Percentiles rank a stretch among this genome's conserved stretches.
These are phyloP conservation scores for Podaxis rugospora DNA, from an alignment of 768 basidiomycete species.

Conservation along the genomic window DNA sequence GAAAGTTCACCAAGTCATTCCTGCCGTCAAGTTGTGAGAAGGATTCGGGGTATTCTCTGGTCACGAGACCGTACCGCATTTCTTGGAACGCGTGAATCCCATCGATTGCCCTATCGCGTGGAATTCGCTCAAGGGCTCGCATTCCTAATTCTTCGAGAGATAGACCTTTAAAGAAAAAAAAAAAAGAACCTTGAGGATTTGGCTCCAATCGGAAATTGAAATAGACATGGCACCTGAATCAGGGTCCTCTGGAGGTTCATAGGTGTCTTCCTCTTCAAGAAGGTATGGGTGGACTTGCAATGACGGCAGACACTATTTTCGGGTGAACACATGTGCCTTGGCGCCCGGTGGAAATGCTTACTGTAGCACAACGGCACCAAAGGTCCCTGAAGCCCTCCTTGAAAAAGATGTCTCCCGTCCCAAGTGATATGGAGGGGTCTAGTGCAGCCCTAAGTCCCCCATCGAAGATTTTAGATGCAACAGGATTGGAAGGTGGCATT, in stretches of 20 bases:
- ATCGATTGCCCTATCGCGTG: slow-evolving; percentile 78
- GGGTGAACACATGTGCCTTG: neutral
- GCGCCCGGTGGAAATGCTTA: slow-evolving; percentile 22
- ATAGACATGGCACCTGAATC: slow-evolving; percentile 53
- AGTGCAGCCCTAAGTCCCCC: slow-evolving; percentile 16
- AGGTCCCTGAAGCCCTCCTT: slow-evolving; percentile 66
- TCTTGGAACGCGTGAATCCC: slow-evolving; percentile 81
- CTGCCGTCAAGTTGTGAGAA: slow-evolving; percentile 29
- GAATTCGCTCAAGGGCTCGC: slow-evolving; percentile 68
- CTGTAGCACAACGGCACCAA: slow-evolving; percentile 75
- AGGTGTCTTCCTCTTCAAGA: slow-evolving; percentile 76
- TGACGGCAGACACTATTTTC: slow-evolving; percentile 51
- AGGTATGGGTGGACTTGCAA: slow-evolving; percentile 56
- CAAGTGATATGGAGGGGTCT: slow-evolving; percentile 29
- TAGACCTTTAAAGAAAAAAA: slow-evolving; percentile 40
- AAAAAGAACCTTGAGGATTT: neutral
- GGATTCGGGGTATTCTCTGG: neutral
- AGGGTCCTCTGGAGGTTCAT: slow-evolving; percentile 83
- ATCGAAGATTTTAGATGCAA: slow-evolving; percentile 44
- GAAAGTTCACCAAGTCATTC: slow-evolving; percentile 64
- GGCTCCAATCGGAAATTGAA: neutral
- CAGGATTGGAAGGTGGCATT: slow-evolving; percentile 45
- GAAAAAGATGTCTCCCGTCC: slow-evolving; percentile 73
- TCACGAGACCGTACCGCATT: slow-evolving; percentile 58
- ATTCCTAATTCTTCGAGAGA: slow-evolving; percentile 82